phyloP scores from a whole-genome alignment of 305 asterid genomes.

The Solanum chacoense region DNA sequence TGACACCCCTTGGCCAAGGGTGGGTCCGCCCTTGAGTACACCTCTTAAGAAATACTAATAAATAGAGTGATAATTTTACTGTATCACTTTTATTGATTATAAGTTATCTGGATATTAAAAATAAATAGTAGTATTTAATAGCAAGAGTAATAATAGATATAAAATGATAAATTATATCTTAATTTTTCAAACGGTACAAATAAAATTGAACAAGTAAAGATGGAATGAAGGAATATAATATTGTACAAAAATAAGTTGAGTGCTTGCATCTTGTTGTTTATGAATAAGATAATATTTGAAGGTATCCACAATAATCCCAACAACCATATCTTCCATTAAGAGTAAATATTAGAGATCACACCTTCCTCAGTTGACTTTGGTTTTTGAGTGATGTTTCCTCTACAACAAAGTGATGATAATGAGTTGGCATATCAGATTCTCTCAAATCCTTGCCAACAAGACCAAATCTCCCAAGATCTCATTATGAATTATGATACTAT shows the following conservation, averaged over 20 bases:
- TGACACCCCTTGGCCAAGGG: too few species aligned
- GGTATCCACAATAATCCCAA: neutral
- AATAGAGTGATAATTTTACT: too few species aligned
- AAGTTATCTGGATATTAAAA: too few species aligned
- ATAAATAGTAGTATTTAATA: too few species aligned
- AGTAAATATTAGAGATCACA: neutral
- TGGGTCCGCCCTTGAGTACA: too few species aligned
- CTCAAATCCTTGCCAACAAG: slow-evolving; percentile 3
- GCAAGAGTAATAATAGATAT: too few species aligned
- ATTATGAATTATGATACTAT: neutral
- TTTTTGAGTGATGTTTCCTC: slow-evolving; percentile 5
- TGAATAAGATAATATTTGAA: neutral
- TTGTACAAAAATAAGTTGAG: neutral
- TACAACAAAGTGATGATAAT: slow-evolving; percentile 8
- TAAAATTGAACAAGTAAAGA: too few species aligned
- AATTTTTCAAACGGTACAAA: too few species aligned
- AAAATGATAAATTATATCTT: too few species aligned
- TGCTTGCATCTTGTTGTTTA: neutral
- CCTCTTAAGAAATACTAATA: too few species aligned
- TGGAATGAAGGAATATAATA: too few species aligned
- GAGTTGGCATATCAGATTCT: slow-evolving; percentile 9
- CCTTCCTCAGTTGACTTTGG: neutral
- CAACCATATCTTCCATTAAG: neutral
- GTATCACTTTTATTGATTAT: too few species aligned
- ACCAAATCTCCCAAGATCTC: slow-evolving; percentile 8